These are phyloP conservation scores for Hortiboletus flavorubellus DNA, from an alignment of 768 basidiomycete genomes.

Conservation along the genomic window DNA sequence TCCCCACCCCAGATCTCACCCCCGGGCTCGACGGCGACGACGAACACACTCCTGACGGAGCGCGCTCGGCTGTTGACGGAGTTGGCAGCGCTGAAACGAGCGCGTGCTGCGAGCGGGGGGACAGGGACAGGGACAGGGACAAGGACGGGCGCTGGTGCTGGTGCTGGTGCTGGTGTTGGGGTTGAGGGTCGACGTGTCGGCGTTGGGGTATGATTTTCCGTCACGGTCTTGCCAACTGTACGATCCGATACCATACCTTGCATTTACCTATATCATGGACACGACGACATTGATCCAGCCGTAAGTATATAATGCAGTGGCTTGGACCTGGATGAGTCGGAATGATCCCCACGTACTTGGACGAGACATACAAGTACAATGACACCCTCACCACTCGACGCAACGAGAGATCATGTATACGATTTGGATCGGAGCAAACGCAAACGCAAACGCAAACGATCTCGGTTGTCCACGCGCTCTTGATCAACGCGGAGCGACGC, in stretches of 20 bases:
- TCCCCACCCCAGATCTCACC: not conserved
- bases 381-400: no score
- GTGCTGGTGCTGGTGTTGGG: not conserved
- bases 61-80: conserved; percentile 54
- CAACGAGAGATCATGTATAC: no score
- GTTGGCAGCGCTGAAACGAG: conserved; percentile 44
- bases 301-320: not conserved
- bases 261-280: not conserved
- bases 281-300: not conserved
- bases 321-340: no score
- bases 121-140: not conserved
- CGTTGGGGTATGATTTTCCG: conserved; percentile 5
- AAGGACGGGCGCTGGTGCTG: not conserved
- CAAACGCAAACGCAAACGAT: no score
- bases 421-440: no score
- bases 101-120: conserved; percentile 10
- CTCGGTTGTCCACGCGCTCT: no score
- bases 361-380: no score
- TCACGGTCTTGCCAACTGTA: not conserved
- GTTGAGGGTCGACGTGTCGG: conserved; percentile 3
- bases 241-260: no score
- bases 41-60: conserved; percentile 52
- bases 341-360: no score
- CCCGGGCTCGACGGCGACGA: conserved; percentile 37
- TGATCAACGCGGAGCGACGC: no score